Evolutionary conservation across 2,329 filamentous ascomycete species (phyloP).

Genomic region (Phyllosticta citribraziliensis): DNA sequence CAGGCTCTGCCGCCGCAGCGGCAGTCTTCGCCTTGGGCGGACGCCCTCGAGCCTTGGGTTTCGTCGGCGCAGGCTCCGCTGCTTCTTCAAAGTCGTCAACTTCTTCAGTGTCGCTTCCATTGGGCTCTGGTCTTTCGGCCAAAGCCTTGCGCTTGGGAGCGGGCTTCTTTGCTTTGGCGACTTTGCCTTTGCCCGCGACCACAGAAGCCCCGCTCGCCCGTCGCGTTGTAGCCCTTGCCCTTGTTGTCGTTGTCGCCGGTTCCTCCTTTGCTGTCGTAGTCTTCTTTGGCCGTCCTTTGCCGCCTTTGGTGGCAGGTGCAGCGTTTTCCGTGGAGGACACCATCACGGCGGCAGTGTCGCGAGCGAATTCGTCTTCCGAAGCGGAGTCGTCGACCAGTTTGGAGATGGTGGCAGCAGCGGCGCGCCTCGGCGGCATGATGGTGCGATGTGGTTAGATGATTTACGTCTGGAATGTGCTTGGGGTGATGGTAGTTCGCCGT

Average conservation of each 20-base stretch:
- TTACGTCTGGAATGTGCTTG: not conserved
- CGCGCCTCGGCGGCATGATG: constrained; percentile 24
- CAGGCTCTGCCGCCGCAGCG: not conserved
- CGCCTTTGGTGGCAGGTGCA: constrained; percentile 20
- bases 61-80: not conserved
- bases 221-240: constrained; percentile 25
- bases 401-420: constrained; percentile 24
- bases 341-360: constrained; percentile 25
- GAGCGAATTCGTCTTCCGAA: constrained; percentile 32
- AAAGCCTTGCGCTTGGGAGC: constrained; percentile 30
- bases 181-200: constrained; percentile 19
- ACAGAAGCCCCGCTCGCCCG: constrained; percentile 26
- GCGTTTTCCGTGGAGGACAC: constrained; percentile 32
- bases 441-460: not conserved
- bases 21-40: not conserved
- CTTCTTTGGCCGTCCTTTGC: constrained; percentile 16
- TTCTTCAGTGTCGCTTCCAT: constrained; percentile 36
- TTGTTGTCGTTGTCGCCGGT: constrained; percentile 23
- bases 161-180: constrained; percentile 20
- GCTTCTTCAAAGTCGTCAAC: constrained; percentile 29
- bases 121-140: constrained; percentile 28
- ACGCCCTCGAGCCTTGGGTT: constrained; percentile 1
- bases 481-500: not conserved
- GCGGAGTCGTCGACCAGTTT: constrained; percentile 30
- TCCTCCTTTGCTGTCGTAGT: constrained; percentile 18